A percentile compares a stretch with the other conserved stretches of the same genome.
Conservation (phyloP, 2,329 filamentous ascomycete species). For the Ascochyta koolunga region DNA sequence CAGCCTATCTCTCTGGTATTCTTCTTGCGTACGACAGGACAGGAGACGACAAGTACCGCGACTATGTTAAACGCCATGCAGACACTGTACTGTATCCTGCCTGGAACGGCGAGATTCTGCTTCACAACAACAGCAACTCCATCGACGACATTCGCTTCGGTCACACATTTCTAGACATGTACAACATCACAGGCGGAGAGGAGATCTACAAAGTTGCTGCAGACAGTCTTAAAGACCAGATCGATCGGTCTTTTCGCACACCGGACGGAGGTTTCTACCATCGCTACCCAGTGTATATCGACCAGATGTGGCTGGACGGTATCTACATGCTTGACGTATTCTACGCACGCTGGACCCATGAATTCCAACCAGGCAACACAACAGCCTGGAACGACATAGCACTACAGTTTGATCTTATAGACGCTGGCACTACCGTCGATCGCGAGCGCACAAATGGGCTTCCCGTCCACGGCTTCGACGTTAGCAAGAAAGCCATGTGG, state of each 20-base stretch:
- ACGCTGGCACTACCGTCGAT: constrained; percentile 48
- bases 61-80: constrained; percentile 56
- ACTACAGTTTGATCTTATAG: constrained; percentile 24
- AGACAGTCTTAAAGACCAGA: constrained; percentile 50
- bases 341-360: constrained; percentile 33
- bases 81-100: constrained; percentile 51
- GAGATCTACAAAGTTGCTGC: constrained; percentile 56
- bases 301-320: constrained; percentile 63
- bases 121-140: constrained; percentile 50
- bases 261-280: constrained; percentile 60
- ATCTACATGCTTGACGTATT: constrained; percentile 43
- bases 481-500: constrained; percentile 56
- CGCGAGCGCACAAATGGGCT: constrained; percentile 50
- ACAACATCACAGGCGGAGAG: constrained; percentile 32
- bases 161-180: constrained; percentile 54
- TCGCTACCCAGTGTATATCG: constrained; percentile 50
- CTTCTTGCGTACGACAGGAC: constrained; percentile 26
- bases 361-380: constrained; percentile 36
- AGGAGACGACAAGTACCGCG: constrained; percentile 22
- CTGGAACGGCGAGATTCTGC: constrained; percentile 28
- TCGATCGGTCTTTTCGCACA: constrained; percentile 56
- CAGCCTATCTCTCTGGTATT: constrained; percentile 24
- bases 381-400: constrained; percentile 48
- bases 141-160: constrained; percentile 56
- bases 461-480: constrained; percentile 62